These are phyloP conservation scores for Choiromyces venosus DNA, from an alignment of 495 filamentous ascomycete species.

Conservation along the genomic window DNA sequence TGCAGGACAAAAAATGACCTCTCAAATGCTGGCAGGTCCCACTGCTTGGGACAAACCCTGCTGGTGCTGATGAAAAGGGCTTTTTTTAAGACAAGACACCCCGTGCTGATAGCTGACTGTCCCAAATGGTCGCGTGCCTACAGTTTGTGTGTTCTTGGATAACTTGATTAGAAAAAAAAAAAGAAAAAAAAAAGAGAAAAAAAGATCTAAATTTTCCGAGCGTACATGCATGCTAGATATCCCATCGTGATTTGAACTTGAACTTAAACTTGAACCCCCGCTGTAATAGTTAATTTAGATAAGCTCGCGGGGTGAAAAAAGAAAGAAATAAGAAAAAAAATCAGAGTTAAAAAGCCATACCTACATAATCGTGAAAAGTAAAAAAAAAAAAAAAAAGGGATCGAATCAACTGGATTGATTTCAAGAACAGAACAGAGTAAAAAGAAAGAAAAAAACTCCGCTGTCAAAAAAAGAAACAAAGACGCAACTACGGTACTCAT, in stretches of 20 bases:
- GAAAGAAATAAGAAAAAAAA: too few species aligned
- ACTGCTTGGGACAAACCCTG: too few species aligned
- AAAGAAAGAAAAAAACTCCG: conserved; percentile 3
- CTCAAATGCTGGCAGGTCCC: too few species aligned
- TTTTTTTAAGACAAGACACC: too few species aligned
- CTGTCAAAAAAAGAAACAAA: not conserved
- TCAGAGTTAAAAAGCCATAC: conserved; percentile 18
- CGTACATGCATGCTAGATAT: not conserved
- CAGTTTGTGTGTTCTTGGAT: not conserved
- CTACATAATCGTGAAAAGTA: not conserved
- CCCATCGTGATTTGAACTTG: not conserved
- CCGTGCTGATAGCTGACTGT: too few species aligned
- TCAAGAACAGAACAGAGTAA: not conserved
- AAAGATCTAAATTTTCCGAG: not conserved
- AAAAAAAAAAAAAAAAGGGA: conserved; percentile 8
- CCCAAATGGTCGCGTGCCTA: too few species aligned
- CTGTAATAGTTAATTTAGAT: not conserved
- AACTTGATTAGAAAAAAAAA: conserved; percentile 2
- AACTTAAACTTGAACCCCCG: too few species aligned
- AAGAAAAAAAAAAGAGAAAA: not conserved
- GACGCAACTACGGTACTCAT: not conserved
- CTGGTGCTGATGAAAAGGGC: too few species aligned
- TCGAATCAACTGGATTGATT: not conserved
- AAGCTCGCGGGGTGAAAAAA: not conserved
- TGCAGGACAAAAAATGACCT: too few species aligned